Base-by-base conservation (phyloP, 2,329 filamentous ascomycete genomes). In the Pseudocercospora fuligena region DNA sequence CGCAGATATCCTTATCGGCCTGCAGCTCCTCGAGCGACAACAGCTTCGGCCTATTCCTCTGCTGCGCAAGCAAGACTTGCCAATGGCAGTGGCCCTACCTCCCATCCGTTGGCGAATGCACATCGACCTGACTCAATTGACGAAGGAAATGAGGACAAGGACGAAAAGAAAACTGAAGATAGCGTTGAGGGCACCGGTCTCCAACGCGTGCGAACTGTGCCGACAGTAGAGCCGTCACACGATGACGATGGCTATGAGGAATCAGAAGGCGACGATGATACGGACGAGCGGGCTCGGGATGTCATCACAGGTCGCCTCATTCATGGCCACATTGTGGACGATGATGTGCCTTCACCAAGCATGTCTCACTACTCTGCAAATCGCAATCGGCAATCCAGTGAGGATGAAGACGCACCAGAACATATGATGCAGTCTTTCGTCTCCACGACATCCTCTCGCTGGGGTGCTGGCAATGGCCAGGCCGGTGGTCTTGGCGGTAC, bases 271-370 rank as follows among this genome's bases (percentile, higher is more conserved):
- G 77, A 78, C 6, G 74, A 78, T 40, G 79, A 77, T 53, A 73
- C 69, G 14, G 79, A 80, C 60, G 78, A 79, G 79, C 90, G 92
- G 65, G 93, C 92, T 19, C 87, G 90, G 47, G 94, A 98, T 77
- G 94, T 99, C 57, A 96, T 94, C 49, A 94, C 94, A 66, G 94
- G 93, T 9, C 90, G 95, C 61, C 85, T 99, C 51, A 88, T 98
- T 8, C 93, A 97, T 73, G 95, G 95, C 14, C 95, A 98, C 77
- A 91, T 99, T 72, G 95, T 99, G 11, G 92, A 97, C 69, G 70
- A 75, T 40, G 91, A 97, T 77, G 94, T 93, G 75, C 91, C 91
- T 1, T 97, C 93, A 1, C 91, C 93, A 16, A 84, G 86, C 56
- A 84, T 88, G 68, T 94, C 85, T 5, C 82, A 82, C 29, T 82